Evolutionary conservation across 352 stramenopile species (phyloP), one percentile per base, ranked within the genome.

Genomic region (Bremia lactucae): DNA sequence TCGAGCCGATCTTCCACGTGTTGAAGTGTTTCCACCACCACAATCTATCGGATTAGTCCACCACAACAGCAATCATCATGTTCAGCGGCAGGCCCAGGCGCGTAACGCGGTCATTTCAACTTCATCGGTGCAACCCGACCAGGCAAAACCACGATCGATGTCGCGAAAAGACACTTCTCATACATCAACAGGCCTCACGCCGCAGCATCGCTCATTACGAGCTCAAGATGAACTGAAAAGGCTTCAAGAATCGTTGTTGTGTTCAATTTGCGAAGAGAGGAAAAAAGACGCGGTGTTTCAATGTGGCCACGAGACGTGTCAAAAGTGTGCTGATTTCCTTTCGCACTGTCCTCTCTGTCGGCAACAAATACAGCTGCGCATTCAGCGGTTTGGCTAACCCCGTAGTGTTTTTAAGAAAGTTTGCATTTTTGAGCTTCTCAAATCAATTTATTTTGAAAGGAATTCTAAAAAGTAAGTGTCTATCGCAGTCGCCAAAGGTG

Each of bases 251-350:
- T 52, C 64, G 22, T 52, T 85, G 21, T 36, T 87, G 23, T 90
- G 77, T 40, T 44, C 47, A 16, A 89, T 93, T 42, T 92, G 79
- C 34, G 68, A 87, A 40, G 79, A 89, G 39, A 64, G 60, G 14
- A 61, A 62, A 21, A 92, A 92, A 46, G 63, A 92, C 53, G 77
- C 59, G 23, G 77, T 90, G 26, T 90, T 88, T 59, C 77, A 89
- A 59, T 90, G 77, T 40, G 80, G 75, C 14, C 80, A 93, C 45
- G 73, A 93, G 42, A 88, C 78, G 20, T 93, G 80, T 38, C 46
- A 57, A 16, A 46, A 50, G 9, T 89, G 80, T 29, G 57, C 61
- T 0, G 35, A 73, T 6, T 50, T 79, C 22, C 25, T 93, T 14
- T 52, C 54, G 19, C 54, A 85, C 36, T 93, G 77, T 28, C 80